Conservation (phyloP, 2,329 filamentous ascomycete species). For the Fusarium euwallaceae region DNA sequence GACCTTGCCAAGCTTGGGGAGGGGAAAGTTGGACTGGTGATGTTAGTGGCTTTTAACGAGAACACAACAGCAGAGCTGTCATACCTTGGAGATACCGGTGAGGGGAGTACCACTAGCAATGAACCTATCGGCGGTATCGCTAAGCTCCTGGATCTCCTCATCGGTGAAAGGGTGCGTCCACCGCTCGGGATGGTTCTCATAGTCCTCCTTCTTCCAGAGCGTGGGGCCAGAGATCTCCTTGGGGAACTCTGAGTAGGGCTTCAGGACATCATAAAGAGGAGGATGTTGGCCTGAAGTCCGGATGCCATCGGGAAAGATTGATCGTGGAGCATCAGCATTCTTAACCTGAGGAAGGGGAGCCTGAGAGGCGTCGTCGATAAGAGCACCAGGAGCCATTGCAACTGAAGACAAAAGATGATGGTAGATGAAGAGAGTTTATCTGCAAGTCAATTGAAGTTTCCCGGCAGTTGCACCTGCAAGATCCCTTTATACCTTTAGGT, state of each 20-base stretch:
- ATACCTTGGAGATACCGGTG: constrained; percentile 71
- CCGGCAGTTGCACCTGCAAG: neutral
- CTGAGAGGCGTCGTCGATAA: constrained; percentile 37
- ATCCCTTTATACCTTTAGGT: constrained; percentile 32
- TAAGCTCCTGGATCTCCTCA: constrained; percentile 77
- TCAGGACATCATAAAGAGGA: constrained; percentile 74
- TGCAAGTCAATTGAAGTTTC: neutral
- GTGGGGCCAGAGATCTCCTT: constrained; percentile 78
- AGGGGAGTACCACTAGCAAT: constrained; percentile 74
- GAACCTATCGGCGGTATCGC: constrained; percentile 76
- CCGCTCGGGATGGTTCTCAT: constrained; percentile 71
- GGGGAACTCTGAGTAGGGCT: constrained; percentile 78
- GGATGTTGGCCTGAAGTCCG: constrained; percentile 77
- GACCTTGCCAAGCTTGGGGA: constrained; percentile 55
- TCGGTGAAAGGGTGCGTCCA: constrained; percentile 81
- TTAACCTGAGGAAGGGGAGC: constrained; percentile 38
- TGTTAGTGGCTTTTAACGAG: constrained; percentile 12
- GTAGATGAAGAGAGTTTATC: constrained; percentile 3
- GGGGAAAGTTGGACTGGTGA: constrained; percentile 57
- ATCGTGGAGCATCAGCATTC: constrained; percentile 44
- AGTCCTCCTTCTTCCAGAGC: constrained; percentile 79
- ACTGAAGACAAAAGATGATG: neutral
- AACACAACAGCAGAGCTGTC: neutral
- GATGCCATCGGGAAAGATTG: constrained; percentile 61
- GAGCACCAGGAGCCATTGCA: constrained; percentile 45